Evolutionary conservation across 148 eudicot species (phyloP), one percentile per base, ranked within the genome.

Genomic region (Fagopyrum homotropicum): DNA sequence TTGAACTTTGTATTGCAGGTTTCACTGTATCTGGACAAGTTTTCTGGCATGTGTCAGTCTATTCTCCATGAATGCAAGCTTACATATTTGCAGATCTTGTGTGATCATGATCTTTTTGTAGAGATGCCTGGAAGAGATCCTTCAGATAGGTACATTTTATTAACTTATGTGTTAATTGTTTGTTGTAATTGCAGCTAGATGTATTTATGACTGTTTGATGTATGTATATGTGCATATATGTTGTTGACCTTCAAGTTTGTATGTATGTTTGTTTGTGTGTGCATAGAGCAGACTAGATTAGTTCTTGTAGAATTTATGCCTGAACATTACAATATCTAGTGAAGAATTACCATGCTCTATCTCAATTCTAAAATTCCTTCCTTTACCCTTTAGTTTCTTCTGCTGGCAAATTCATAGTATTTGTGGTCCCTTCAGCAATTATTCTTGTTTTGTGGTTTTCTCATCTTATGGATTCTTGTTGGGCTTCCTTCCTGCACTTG

Each of bases 61-160:
- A 88, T 85, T 72, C 87, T 96, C 79, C 99, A 96, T 87, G 99
- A 96, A 49, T 96, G 99, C 90, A 96, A 96, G 90, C 98, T 96
- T 80, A 89, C 98, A 63, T 96, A 92, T 88, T 73, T 96, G 78
- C 99, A 96, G 81, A 96, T 96, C 82, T 79, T 96, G 75, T 96
- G 99, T 75, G 99, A 96, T 75, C 99, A 96, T 81, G 99, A 96
- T 89, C 93, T 96, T 61, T 96, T 90, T 78, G 97, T 96, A 76
- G 99, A 96, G 81, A 96, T 96, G 99, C 98, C 99, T 49, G 99
- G 99, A 49, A 83, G 99, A 77, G 99, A 96, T 81, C 99, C 99
- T 76, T 96, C 98, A 74, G 99, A 96, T 81, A 90, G 99, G 99
- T 95, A 84, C 52, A 43, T 78, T 54, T 70, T 40, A 69, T 63